Evolutionary conservation across 2,329 filamentous ascomycete species (phyloP).

Genomic region (Hypoxylon rubiginosum): DNA sequence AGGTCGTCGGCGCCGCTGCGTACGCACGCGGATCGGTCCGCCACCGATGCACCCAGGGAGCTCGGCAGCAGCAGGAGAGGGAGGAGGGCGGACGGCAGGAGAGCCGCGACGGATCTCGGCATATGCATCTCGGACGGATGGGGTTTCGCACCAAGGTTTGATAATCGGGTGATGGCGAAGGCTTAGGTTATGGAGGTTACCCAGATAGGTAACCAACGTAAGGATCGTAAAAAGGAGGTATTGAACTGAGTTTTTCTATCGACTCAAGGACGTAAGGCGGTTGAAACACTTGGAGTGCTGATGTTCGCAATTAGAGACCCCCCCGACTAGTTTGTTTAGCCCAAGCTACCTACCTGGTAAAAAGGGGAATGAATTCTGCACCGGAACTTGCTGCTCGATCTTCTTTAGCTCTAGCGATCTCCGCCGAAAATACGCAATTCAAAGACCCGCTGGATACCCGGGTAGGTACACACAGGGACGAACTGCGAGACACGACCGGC

Average conservation of each 20-base stretch:
- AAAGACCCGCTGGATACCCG: not conserved
- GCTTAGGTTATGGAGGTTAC: not conserved
- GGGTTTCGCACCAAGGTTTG: not conserved
- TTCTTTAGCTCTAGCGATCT: not conserved
- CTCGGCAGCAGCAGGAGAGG: conserved; percentile 53
- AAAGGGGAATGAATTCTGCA: not conserved
- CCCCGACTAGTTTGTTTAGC: too few species aligned
- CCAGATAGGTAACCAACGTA: not conserved
- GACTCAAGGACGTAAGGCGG: not conserved
- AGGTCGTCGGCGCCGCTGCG: conserved; percentile 56
- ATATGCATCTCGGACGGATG: conserved; percentile 35
- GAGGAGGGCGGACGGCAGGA: conserved; percentile 50
- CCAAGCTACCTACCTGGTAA: too few species aligned
- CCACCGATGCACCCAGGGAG: conserved; percentile 47
- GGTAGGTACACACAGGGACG: too few species aligned
- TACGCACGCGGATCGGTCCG: conserved; percentile 56
- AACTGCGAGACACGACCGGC: not conserved
- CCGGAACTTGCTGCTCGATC: not conserved
- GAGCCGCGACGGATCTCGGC: conserved; percentile 23
- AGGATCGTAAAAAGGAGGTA: not conserved
- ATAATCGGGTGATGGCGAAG: not conserved
- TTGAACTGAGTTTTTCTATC: not conserved
- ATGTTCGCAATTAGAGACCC: too few species aligned
- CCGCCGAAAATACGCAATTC: not conserved
- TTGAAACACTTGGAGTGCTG: too few species aligned